Conservation (phyloP, 768 basidiomycete genomes). For the Mycena filopes region DNA sequence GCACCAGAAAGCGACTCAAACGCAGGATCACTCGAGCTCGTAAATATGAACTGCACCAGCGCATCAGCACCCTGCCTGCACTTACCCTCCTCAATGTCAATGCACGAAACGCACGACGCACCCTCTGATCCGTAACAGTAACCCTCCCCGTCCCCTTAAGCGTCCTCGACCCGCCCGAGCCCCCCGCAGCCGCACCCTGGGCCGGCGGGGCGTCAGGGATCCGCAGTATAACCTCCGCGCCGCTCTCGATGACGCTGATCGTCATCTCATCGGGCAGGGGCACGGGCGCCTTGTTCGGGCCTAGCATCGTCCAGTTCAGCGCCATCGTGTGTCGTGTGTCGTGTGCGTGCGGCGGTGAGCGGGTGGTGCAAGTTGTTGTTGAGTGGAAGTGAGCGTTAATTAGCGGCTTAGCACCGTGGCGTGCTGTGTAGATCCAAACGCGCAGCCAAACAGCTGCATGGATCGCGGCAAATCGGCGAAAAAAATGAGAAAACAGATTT, state of each 20-base stretch:
- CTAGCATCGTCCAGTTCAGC: constrained; percentile 82
- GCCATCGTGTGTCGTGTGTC: constrained; percentile 69
- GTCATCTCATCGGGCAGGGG: constrained; percentile 72
- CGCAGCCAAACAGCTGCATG: constrained; percentile 6
- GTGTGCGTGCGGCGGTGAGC: no score
- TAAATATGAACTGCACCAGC: constrained; percentile 72
- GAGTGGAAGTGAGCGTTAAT: not conserved
- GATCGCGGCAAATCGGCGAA: no score
- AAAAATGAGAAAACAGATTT: no score
- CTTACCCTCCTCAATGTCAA: no score
- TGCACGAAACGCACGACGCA: no score
- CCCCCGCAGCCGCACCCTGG: constrained; percentile 53
- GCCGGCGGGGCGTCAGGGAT: constrained; percentile 66
- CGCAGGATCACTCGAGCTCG: constrained; percentile 45
- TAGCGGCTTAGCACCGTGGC: not conserved
- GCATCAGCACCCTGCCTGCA: constrained; percentile 13
- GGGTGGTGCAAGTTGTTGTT: not conserved
- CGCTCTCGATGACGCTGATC: constrained; percentile 64
- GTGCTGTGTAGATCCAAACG: not conserved
- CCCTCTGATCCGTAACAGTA: constrained; percentile 79
- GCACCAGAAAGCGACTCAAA: constrained; percentile 58
- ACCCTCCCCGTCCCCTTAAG: constrained; percentile 68
- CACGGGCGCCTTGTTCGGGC: constrained; percentile 64
- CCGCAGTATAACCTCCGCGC: constrained; percentile 66
- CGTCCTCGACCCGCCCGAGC: constrained; percentile 65